A percentile compares a stretch with the other conserved stretches of the same genome.
These are phyloP conservation scores for Bassia scoparia DNA, from an alignment of 148 eudicot genomes.

Conservation along the genomic window DNA sequence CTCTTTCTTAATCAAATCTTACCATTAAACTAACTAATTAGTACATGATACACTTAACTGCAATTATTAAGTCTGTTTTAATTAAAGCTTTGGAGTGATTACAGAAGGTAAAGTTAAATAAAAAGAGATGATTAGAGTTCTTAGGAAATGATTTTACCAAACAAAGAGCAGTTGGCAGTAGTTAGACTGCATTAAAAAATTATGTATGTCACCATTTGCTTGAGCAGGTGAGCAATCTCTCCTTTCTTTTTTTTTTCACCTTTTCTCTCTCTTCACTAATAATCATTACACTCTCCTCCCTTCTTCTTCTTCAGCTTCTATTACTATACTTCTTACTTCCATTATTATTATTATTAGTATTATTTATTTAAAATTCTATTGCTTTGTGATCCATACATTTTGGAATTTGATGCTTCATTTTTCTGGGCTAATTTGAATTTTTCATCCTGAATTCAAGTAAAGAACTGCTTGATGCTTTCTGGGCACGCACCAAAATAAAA, in stretches of 20 bases:
- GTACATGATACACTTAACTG: too few relatives aligned
- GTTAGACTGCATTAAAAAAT: slow-evolving; percentile 44
- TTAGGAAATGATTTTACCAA: slow-evolving; percentile 48
- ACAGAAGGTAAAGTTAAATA: neutral
- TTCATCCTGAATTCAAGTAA: slow-evolving; percentile 23
- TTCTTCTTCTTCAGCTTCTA: slow-evolving; percentile 8
- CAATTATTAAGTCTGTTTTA: too few relatives aligned
- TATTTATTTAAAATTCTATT: slow-evolving; percentile 12
- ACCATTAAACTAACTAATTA: too few relatives aligned
- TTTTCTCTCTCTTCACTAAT: neutral
- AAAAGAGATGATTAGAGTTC: slow-evolving; percentile 29
- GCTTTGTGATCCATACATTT: slow-evolving; percentile 30
- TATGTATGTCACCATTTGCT: slow-evolving; percentile 45
- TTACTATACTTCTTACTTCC: neutral
- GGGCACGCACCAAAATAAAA: slow-evolving; percentile 28
- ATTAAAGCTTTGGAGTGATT: too few relatives aligned
- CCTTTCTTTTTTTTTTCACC: neutral
- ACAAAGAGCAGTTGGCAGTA: slow-evolving; percentile 54
- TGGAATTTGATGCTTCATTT: slow-evolving; percentile 38
- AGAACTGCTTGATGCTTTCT: slow-evolving; percentile 35
- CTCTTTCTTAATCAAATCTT: too few relatives aligned
- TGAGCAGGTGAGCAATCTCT: slow-evolving; percentile 44
- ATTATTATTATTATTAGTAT: neutral
- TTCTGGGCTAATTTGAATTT: slow-evolving; percentile 19
- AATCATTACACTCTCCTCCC: slow-evolving; percentile 22